phyloP scores from a whole-genome alignment of 2,329 filamentous ascomycete genomes.

The Ascochyta fabae region DNA sequence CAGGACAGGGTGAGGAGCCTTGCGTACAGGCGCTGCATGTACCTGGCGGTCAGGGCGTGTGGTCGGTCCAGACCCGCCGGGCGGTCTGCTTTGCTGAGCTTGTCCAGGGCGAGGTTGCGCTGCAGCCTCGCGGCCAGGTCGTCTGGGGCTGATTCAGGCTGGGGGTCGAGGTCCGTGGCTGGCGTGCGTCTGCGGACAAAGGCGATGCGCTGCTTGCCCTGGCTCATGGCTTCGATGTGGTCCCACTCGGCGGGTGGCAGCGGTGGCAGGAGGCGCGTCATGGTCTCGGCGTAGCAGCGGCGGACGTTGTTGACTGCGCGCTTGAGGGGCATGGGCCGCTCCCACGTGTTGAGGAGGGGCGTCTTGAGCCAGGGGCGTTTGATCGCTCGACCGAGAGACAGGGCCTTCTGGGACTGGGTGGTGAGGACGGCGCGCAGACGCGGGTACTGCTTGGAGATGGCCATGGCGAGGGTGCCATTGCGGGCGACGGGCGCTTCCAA shows the following conservation, averaged over 20 bases:
- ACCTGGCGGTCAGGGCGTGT: slow-evolving; percentile 50
- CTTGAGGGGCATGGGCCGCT: slow-evolving; percentile 53
- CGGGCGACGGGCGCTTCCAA: slow-evolving; percentile 37
- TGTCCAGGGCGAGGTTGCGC: slow-evolving; percentile 31
- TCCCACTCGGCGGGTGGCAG: slow-evolving; percentile 55
- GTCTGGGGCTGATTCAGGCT: slow-evolving; percentile 2
- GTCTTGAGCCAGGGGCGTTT: slow-evolving; percentile 41
- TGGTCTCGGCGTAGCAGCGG: slow-evolving; percentile 53
- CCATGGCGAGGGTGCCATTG: slow-evolving; percentile 26
- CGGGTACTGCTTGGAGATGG: slow-evolving; percentile 41
- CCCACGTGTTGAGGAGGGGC: slow-evolving; percentile 55
- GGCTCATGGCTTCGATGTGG: slow-evolving; percentile 49
- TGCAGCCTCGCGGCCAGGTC: slow-evolving; percentile 18
- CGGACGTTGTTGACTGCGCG: slow-evolving; percentile 53
- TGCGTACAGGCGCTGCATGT: slow-evolving; percentile 56
- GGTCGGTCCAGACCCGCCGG: slow-evolving; percentile 33
- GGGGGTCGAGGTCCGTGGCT: background rate
- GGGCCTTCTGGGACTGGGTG: slow-evolving; percentile 29
- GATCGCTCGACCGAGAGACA: slow-evolving; percentile 29
- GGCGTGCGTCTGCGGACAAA: slow-evolving; percentile 31
- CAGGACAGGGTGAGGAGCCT: slow-evolving; percentile 52
- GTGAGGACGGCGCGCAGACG: slow-evolving; percentile 38
- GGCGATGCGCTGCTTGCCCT: slow-evolving; percentile 39
- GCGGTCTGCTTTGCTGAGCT: slow-evolving; percentile 34
- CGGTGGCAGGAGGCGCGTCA: slow-evolving; percentile 54